Percentiles rank a stretch among this genome's conserved stretches.
Evolutionary conservation across 768 basidiomycete species (phyloP).

Genomic region (Tephrocybe sp.): DNA sequence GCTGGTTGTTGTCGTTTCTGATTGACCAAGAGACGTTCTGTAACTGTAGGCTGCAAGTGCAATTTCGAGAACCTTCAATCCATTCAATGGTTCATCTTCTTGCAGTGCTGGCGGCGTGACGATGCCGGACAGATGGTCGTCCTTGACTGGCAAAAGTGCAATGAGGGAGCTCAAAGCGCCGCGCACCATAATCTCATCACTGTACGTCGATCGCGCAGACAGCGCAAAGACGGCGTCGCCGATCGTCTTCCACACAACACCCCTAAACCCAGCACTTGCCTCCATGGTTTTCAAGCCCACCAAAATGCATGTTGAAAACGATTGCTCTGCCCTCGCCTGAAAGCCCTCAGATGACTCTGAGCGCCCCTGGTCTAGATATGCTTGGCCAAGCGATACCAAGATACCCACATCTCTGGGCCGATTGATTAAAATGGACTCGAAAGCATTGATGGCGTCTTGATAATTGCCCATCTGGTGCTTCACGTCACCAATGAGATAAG

Average conservation of each 20-base stretch:
- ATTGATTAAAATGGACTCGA: slow-evolving; percentile 52
- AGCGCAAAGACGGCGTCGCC: slow-evolving; percentile 77
- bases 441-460: slow-evolving; percentile 69
- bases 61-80: slow-evolving; percentile 43
- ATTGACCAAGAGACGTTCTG: slow-evolving; percentile 54
- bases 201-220: slow-evolving; percentile 50
- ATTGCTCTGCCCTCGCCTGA: slow-evolving; percentile 67
- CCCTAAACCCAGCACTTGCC: slow-evolving; percentile 60
- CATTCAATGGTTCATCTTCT: slow-evolving; percentile 24
- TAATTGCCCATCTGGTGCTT: slow-evolving; percentile 76
- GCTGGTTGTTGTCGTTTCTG: slow-evolving; percentile 41
- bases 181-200: slow-evolving; percentile 40
- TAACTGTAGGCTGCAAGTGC: slow-evolving; percentile 63
- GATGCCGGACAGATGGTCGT: slow-evolving; percentile 41
- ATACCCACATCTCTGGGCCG: slow-evolving; percentile 74
- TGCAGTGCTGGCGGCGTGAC: slow-evolving; percentile 31
- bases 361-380: slow-evolving; percentile 70
- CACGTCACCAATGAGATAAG: slow-evolving; percentile 83
- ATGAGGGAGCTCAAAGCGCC: slow-evolving; percentile 32
- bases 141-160: slow-evolving; percentile 37
- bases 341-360: slow-evolving; percentile 71
- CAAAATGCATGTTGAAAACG: slow-evolving; percentile 62
- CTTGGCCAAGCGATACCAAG: slow-evolving; percentile 66
- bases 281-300: slow-evolving; percentile 50
- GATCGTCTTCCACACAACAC: slow-evolving; percentile 79